Evolutionary conservation across 2,329 filamentous ascomycete species (phyloP), one percentile per base, ranked within the genome.

Genomic region (Nemania sp.): DNA sequence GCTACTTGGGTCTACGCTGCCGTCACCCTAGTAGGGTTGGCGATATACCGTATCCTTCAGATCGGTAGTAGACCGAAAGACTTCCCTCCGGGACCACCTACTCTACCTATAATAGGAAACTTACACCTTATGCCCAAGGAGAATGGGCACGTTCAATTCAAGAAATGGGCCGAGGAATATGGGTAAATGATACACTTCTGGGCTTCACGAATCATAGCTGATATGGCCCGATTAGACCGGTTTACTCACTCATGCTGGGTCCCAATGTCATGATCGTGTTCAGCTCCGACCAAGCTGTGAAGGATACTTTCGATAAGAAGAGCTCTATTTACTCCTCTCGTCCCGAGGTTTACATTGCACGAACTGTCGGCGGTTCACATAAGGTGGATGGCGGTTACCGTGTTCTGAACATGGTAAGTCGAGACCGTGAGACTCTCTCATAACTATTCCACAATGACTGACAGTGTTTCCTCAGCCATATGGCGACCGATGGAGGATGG

Each of bases 401-500:
- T 11, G 57, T 61, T 31, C 40, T 61, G 9, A 60, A 61, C 36
- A 61, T 61, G 60, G 60, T 62, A 6, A 43, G 58, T 46, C n/a
- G 14, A 47, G 7, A 11, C 30, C 14, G 23, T 24, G 33, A 15
- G 26, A 11, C 6, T 20, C 9, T 33, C 15, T 4, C 37, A 19
- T 7, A 20, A n/a, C n/a, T n/a, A n/a, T n/a, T n/a, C n/a, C 28
- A 28, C 3, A 12, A 11, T 23, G 14, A 47, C 55, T 60, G n/a
- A 60, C 47, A 39, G n/a, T 42, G 7, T 42, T 19, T 40, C 37
- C 46, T 46, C 45, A 67, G 68, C 53, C 63, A 42, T 72, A 73
- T n/a, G 69, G 69, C 6, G 67, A 68, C 3, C 64, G 51, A 24
- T 73, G 69, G 70, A 64, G 70, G 8, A 66, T 66, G 61, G 60